Evolutionary conservation across 2,329 filamentous ascomycete genomes (phyloP), one percentile per base, ranked within the genome.

Genomic region (Trematosphaeria pertusa): DNA sequence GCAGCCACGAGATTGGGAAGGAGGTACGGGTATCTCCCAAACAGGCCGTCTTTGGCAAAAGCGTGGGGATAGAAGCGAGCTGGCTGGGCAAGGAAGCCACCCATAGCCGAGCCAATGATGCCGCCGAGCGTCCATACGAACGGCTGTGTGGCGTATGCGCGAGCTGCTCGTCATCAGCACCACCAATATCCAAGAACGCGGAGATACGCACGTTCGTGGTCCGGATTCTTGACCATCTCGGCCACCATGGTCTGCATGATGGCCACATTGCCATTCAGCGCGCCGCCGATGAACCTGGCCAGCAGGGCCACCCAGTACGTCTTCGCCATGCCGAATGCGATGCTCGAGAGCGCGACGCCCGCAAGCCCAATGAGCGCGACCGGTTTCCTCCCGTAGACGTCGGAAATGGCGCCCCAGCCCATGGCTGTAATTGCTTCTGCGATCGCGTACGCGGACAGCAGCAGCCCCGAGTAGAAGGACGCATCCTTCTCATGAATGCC

Each of bases 41-140:
- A 96, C 17, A 95, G 59, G 46, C 87, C 83, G 46, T 82, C 79
- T 15, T 76, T 65, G 33, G 87, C 83, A 64, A 96, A 94, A 0
- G 81, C 37, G 24, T 78, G 72, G n/a, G 93, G 91, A 71, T 88
- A 96, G 21, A 85, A 85, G 31, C 82, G 75, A 48, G 86, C 82
- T 18, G 93, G 92, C 58, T 89, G 86, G 48, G 91, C 89, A 64
- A 96, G 90, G 49, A 88, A 85, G 30, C 93, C 93, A 48, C 93
- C 93, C 63, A 97, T 91, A 12, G 88, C 88, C 52, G 92, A 70
- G 35, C 92, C 92, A 43, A 96, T 80, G 56, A 96, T 96, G 17
- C 90, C 93, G 20, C 92, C 92, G 34, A 96, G 85, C 26, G 84
- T 88, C 91, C 92, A 96, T 6, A 96, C 88, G 64, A 96, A 96